These are phyloP conservation scores for Aspergillus latus DNA, from an alignment of 2,329 filamentous ascomycete genomes.

Conservation along the genomic window DNA sequence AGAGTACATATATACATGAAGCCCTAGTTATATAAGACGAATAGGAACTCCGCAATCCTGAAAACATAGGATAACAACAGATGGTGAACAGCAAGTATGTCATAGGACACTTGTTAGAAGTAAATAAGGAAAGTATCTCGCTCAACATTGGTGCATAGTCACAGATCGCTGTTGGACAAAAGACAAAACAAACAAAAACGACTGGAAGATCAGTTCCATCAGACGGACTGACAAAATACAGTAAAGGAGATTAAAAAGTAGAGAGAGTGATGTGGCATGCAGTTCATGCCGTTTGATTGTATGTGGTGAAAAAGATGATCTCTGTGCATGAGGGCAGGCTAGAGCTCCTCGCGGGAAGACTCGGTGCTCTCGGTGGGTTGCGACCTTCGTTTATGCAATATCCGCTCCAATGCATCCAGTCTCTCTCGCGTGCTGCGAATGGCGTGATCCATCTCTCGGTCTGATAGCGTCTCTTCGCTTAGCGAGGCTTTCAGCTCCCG, in stretches of 20 bases:
- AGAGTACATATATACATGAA: background rate
- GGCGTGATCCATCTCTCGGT: slow-evolving; percentile 73
- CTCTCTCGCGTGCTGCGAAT: slow-evolving; percentile 86
- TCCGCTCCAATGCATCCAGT: slow-evolving; percentile 71
- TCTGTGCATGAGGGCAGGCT: background rate
- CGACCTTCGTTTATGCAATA: slow-evolving; percentile 61
- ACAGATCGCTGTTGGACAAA: slow-evolving; percentile 3
- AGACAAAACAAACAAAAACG: background rate
- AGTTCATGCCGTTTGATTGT: background rate
- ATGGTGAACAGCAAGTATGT: background rate
- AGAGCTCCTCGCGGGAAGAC: slow-evolving; percentile 28
- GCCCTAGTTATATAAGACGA: background rate
- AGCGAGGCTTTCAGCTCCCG: slow-evolving; percentile 57
- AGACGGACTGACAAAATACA: background rate
- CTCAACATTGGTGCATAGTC: background rate
- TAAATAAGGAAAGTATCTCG: slow-evolving; percentile 9
- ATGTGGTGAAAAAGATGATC: slow-evolving; percentile 11
- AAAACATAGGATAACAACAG: background rate
- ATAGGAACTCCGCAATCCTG: background rate
- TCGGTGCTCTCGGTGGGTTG: slow-evolving; percentile 21
- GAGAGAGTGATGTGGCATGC: slow-evolving; percentile 2
- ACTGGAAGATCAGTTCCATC: background rate
- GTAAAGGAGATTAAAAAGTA: background rate
- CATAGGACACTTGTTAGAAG: background rate
- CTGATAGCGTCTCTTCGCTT: slow-evolving; percentile 67